Conservation (phyloP, 2,329 filamentous ascomycete species). For the Phaeosphaeriaceae sp. region DNA sequence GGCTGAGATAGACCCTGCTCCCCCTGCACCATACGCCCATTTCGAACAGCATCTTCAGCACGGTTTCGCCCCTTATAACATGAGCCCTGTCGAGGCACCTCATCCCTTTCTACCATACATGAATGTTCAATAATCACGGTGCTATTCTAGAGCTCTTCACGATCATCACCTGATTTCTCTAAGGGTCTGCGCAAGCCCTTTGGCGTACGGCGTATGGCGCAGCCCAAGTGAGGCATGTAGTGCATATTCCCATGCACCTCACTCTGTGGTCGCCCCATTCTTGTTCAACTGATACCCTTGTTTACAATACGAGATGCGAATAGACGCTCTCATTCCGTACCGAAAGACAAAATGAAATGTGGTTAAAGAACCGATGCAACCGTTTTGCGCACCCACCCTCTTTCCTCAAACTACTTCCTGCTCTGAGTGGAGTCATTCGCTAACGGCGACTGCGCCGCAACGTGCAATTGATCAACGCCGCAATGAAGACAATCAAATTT, state of each 20-base stretch:
- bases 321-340: not conserved
- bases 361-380: not conserved
- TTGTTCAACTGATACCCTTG: slow-evolving; percentile 6
- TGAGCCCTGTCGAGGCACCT: slow-evolving; percentile 45
- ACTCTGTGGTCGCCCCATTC: not conserved
- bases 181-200: not conserved
- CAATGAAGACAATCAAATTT: slow-evolving; percentile 14
- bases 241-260: slow-evolving; percentile 4
- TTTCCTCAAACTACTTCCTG: not conserved
- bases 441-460: slow-evolving; percentile 16
- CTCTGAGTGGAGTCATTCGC: slow-evolving; percentile 7
- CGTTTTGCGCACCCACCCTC: not conserved
- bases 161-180: not conserved
- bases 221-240: not conserved
- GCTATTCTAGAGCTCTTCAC: not conserved
- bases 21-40: slow-evolving; percentile 40
- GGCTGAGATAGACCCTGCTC: slow-evolving; percentile 52
- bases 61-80: slow-evolving; percentile 43
- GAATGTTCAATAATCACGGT: slow-evolving; percentile 29
- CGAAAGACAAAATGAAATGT: not conserved
- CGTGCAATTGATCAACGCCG: slow-evolving; percentile 14
- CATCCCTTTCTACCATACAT: slow-evolving; percentile 40
- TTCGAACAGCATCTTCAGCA: slow-evolving; percentile 42
- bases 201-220: slow-evolving; percentile 2
- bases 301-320: not conserved